These are phyloP conservation scores for Rhytidhysteron rufulum DNA, from an alignment of 2,329 filamentous ascomycete genomes.

Conservation along the genomic window DNA sequence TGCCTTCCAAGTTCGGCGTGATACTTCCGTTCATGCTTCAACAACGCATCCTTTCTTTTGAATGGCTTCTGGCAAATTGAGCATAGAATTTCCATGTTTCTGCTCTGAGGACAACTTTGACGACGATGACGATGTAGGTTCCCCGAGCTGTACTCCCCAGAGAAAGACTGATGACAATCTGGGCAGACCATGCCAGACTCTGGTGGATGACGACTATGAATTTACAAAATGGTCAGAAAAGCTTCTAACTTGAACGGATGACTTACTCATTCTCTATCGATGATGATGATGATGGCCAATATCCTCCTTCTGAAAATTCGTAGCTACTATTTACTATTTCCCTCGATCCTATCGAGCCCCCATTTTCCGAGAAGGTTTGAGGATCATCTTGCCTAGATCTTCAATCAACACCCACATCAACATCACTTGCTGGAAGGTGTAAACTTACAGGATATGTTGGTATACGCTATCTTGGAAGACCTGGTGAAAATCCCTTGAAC, in stretches of 20 bases:
- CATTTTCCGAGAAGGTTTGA: no score
- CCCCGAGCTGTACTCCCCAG: background rate
- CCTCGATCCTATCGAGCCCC: no score
- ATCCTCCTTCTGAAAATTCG: no score
- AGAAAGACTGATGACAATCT: background rate
- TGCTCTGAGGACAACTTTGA: background rate
- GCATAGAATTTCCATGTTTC: background rate
- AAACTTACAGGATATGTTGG: no score
- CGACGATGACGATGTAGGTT: background rate
- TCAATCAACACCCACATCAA: no score
- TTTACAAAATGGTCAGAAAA: background rate
- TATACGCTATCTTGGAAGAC: no score
- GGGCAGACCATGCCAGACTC: background rate
- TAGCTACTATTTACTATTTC: no score
- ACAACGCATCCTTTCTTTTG: background rate
- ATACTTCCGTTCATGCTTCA: background rate
- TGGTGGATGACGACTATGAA: background rate
- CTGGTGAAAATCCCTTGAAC: no score
- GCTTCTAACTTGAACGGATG: background rate
- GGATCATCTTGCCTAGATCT: no score
- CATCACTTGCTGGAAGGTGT: no score
- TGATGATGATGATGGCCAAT: no score
- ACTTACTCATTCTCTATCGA: no score
- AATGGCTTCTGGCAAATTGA: background rate
- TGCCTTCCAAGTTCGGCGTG: background rate